These are phyloP conservation scores for Rutstroemia sydowiana DNA, from an alignment of 2,329 filamentous ascomycete species.

Conservation along the genomic window DNA sequence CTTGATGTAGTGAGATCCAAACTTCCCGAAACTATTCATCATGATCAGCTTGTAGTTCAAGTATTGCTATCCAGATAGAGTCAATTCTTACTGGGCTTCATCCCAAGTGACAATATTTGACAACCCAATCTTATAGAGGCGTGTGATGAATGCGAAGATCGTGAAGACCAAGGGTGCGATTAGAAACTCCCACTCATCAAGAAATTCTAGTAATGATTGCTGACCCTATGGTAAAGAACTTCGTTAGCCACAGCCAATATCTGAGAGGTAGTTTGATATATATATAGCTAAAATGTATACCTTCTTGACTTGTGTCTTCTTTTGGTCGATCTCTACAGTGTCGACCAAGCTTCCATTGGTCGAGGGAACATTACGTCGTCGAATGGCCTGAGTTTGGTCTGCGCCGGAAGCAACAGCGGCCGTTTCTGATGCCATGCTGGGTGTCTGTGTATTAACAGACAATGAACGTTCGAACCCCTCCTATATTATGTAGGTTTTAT, in stretches of 20 bases:
- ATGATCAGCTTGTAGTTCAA: conserved; percentile 11
- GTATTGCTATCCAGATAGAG: conserved; percentile 22
- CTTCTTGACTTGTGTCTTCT: conserved; percentile 53
- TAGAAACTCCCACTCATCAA: conserved; percentile 57
- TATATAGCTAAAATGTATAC: conserved; percentile 30
- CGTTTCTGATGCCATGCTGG: conserved; percentile 36
- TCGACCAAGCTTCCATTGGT: conserved; percentile 31
- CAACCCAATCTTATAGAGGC: conserved; percentile 63
- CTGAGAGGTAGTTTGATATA: neutral
- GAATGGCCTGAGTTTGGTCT: conserved; percentile 46
- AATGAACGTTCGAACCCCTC: neutral
- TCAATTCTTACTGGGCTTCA: conserved; percentile 58
- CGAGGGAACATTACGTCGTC: conserved; percentile 46
- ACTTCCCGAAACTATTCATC: conserved; percentile 73
- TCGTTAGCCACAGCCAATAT: conserved; percentile 17
- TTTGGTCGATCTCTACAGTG: conserved; percentile 43
- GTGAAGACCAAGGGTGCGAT: conserved; percentile 56
- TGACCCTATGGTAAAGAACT: conserved; percentile 31
- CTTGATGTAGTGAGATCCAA: conserved; percentile 97
- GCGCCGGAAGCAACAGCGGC: conserved; percentile 52
- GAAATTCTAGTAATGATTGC: conserved; percentile 52
- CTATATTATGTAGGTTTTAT: neutral
- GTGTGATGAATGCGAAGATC: conserved; percentile 55
- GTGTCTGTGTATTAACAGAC: neutral
- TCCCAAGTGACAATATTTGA: conserved; percentile 71